Evolutionary conservation across 2,329 filamentous ascomycete species (phyloP), one percentile per base, ranked within the genome.

Genomic region (Mollisiaceae sp.): DNA sequence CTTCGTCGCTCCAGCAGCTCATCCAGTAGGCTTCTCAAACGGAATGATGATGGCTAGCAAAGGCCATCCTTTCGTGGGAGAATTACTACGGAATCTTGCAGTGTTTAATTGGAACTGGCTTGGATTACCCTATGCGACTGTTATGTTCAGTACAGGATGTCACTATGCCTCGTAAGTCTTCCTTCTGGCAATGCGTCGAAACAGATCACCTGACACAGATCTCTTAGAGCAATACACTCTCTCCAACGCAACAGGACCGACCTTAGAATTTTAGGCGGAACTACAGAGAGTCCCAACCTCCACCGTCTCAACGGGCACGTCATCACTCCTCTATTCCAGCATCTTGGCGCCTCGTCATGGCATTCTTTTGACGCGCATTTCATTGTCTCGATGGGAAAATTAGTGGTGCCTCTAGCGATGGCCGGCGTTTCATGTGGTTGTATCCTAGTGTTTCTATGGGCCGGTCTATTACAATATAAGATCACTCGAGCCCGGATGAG

Each of bases 111-210:
- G 72, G 5, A 68, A 75, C n/a, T 81, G 79, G 78, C 72, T 80
- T 20, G 73, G 77, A 2, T 65, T 80, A 38, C 78, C 79, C 0
- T 80, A 81, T 58, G 69, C 76, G 3, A 79, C 78, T 2, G 77
- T 81, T 38, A 81, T 80, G 79, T 80, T 80, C 67, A 80, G 78
- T 66, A 80, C 79, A 0, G 78, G 78, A 14, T 80, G 78, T 47
- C 78, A 81, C 65, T 81, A 78, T 64, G 78, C 77, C 27, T 80
- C 78, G 75, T 78, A 69, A 47, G 58, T 64, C 35, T 22, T 27
- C 39, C 52, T 38, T 22, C 18, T 14, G 4, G 15, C 22, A 27
- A n/a, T 12, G 39, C 9, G 27, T 45, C 20, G 12, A 22, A 22
- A 43, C 38, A 11, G 20, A 39, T 50, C 20, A 38, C 35, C 60